phyloP scores from a whole-genome alignment of 352 stramenopile genomes.

The Pythium vanterpoolii region DNA sequence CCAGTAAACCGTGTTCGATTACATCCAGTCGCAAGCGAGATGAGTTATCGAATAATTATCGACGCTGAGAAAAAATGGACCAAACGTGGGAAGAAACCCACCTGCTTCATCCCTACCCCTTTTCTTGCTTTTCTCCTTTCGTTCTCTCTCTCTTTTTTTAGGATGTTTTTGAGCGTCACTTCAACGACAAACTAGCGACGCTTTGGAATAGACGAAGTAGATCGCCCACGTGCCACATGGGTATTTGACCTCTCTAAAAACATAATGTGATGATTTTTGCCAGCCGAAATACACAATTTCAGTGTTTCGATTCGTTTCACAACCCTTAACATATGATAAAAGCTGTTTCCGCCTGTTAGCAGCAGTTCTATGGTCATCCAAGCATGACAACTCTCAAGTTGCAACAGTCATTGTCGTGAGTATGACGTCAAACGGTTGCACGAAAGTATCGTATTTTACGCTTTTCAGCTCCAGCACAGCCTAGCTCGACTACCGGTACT shows the following conservation, averaged over 20 bases:
- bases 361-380: background rate
- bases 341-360: background rate
- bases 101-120: conserved; percentile 5
- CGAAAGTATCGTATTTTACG: conserved; percentile 15
- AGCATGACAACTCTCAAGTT: conserved; percentile 7
- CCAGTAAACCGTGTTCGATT: background rate
- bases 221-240: too few species aligned
- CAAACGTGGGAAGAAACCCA: background rate
- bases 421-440: conserved; percentile 8
- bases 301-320: background rate
- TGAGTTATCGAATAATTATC: conserved; percentile 13
- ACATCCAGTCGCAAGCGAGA: conserved; percentile 7
- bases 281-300: background rate
- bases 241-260: background rate
- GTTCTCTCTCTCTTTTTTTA: background rate
- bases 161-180: conserved; percentile 12
- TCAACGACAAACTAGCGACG: conserved; percentile 12
- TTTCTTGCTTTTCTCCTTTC: background rate
- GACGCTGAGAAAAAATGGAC: conserved; percentile 11
- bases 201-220: too few species aligned
- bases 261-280: conserved; percentile 1
- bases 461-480: background rate
- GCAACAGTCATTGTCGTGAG: conserved; percentile 7
- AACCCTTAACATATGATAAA: background rate
- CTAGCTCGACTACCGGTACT: conserved; percentile 9